Percentiles rank a stretch among this genome's conserved stretches.
Evolutionary conservation across 305 asterid species (phyloP).

Genomic region (Solanum hybrid): DNA sequence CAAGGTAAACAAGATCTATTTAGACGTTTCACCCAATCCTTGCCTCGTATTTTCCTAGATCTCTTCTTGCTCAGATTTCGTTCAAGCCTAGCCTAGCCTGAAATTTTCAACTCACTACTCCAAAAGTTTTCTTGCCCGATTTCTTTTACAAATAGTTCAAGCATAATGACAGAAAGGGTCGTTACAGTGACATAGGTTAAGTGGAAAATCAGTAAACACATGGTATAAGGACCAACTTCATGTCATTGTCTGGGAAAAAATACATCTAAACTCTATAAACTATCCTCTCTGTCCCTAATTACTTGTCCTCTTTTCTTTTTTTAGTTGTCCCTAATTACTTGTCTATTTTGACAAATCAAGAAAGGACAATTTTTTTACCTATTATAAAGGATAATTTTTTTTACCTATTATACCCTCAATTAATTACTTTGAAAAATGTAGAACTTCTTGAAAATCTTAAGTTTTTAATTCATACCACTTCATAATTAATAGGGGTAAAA

Average conservation of each 20-base stretch:
- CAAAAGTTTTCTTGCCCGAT: neutral
- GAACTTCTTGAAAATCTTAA: neutral
- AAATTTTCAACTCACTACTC: neutral
- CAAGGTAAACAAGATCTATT: neutral
- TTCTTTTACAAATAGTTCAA: neutral
- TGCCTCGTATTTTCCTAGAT: neutral
- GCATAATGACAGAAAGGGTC: neutral
- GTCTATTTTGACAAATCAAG: neutral
- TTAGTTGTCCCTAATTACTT: no score
- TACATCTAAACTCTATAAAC: neutral
- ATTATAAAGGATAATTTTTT: no score
- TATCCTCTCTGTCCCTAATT: neutral
- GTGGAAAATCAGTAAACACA: neutral
- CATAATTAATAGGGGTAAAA: neutral
- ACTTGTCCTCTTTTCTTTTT: no score
- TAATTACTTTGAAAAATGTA: neutral
- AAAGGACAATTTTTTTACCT: no score
- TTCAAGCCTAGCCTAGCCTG: neutral
- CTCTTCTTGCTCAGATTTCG: neutral
- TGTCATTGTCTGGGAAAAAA: neutral
- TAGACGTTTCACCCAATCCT: neutral
- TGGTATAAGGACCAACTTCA: neutral
- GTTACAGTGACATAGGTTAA: neutral
- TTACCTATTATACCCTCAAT: neutral
- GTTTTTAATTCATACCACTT: neutral